Evolutionary conservation across 805 yeast genomes (phyloP).

Genomic region (Isabelozyma heimii): DNA sequence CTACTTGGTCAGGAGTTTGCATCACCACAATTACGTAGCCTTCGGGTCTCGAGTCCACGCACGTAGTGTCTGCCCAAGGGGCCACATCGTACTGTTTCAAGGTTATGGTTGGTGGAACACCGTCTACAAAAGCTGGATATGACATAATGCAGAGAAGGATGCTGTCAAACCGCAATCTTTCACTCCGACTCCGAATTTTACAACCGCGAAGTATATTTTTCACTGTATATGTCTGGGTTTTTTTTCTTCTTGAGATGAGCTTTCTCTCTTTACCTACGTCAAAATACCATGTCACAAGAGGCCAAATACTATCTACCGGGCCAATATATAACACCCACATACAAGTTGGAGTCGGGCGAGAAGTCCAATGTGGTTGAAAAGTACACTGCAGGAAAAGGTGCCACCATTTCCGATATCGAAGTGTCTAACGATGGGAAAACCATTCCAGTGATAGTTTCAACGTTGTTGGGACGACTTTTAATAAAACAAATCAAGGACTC

Average conservation of each 20-base stretch:
- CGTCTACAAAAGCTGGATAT: constrained; percentile 45
- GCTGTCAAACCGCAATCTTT: no score
- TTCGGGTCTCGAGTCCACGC: constrained; percentile 39
- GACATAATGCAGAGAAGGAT: constrained; percentile 3
- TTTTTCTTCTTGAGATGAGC: not conserved
- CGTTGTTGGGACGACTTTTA: constrained; percentile 59
- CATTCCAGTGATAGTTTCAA: constrained; percentile 51
- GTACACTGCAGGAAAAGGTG: constrained; percentile 65
- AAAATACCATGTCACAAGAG: not conserved
- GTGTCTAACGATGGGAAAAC: constrained; percentile 27
- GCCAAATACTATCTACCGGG: constrained; percentile 63
- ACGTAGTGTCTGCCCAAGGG: constrained; percentile 49
- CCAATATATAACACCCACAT: constrained; percentile 66
- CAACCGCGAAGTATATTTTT: not conserved
- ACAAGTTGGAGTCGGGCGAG: constrained; percentile 22
- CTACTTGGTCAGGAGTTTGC: constrained; percentile 40
- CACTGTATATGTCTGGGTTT: not conserved
- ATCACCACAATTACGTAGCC: constrained; percentile 41
- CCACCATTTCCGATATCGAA: constrained; percentile 47
- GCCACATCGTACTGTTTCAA: constrained; percentile 50
- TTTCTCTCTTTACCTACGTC: not conserved
- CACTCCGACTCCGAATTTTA: not conserved
- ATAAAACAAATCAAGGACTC: constrained; percentile 18
- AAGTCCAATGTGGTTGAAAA: constrained; percentile 27
- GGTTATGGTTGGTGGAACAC: constrained; percentile 46